Evolutionary conservation across 2,329 filamentous ascomycete genomes (phyloP).

Genomic region (Phialocephala subalpina): DNA sequence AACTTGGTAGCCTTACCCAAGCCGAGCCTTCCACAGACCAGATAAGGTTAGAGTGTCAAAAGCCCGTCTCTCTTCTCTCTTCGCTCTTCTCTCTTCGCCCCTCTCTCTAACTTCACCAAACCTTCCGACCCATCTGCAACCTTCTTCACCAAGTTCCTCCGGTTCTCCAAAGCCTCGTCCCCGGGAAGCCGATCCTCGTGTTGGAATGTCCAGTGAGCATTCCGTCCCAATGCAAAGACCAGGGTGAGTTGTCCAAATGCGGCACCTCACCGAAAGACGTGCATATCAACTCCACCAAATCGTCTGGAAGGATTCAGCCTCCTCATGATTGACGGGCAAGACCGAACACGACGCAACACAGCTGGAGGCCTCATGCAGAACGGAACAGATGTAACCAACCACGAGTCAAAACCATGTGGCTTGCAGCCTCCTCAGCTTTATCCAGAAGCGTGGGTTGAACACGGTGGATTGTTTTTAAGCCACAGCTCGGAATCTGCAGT

Average conservation of each 20-base stretch:
- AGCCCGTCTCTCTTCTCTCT: no score
- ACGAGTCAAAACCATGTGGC: constrained; percentile 8
- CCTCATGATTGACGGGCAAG: constrained; percentile 14
- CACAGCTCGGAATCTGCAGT: constrained; percentile 5
- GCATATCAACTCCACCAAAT: constrained; percentile 7
- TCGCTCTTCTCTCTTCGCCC: background rate
- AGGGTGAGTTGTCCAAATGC: constrained; percentile 7
- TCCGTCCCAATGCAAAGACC: constrained; percentile 11
- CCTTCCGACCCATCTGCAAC: background rate
- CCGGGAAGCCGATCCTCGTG: constrained; percentile 11
- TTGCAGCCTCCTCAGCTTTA: constrained; percentile 21
- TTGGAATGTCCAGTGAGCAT: constrained; percentile 10
- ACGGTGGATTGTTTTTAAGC: constrained; percentile 11
- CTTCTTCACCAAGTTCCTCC: background rate
- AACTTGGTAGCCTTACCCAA: no score
- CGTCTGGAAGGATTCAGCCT: constrained; percentile 20
- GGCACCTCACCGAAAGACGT: background rate
- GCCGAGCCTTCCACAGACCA: no score
- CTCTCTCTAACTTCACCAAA: background rate
- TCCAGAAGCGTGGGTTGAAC: background rate
- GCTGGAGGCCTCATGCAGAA: background rate
- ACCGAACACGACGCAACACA: constrained; percentile 2
- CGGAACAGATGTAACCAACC: constrained; percentile 9
- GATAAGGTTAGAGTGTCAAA: no score
- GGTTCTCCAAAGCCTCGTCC: background rate